Conservation (phyloP, 179 eudicot genomes). For the Patellifolia procumbens region DNA sequence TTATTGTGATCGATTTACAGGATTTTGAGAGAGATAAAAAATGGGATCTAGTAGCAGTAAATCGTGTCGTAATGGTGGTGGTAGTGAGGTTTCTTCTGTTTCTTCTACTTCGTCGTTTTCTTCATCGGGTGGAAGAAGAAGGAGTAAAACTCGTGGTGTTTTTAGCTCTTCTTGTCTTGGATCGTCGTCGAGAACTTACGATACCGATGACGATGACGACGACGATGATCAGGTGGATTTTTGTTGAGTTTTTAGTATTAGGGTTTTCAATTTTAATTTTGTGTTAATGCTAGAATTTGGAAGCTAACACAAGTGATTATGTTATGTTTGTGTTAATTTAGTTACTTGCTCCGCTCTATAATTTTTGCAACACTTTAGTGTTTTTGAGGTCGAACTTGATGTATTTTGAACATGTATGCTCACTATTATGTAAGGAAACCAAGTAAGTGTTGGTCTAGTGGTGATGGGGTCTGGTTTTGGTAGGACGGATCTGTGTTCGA, state of each 20-base stretch:
- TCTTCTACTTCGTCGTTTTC: constrained; percentile 42
- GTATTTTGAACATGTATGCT: too few relatives aligned
- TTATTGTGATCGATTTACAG: constrained; percentile 12
- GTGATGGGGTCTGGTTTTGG: too few relatives aligned
- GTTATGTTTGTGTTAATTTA: neutral
- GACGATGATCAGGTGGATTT: constrained; percentile 53
- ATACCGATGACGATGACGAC: constrained; percentile 42
- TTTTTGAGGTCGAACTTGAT: too few relatives aligned
- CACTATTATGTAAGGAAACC: too few relatives aligned
- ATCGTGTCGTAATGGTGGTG: constrained; percentile 35
- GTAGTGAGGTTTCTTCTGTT: constrained; percentile 36
- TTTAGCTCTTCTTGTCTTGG: constrained; percentile 66
- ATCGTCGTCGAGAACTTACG: constrained; percentile 45
- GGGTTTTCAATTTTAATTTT: neutral
- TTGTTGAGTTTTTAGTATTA: neutral
- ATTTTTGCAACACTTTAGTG: too few relatives aligned
- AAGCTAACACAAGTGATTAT: neutral
- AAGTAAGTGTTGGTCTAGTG: too few relatives aligned
- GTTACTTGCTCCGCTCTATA: too few relatives aligned
- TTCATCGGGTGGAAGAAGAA: constrained; percentile 37
- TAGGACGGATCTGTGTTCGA: too few relatives aligned
- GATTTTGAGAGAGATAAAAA: neutral
- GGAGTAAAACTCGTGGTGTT: constrained; percentile 37
- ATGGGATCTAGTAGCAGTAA: constrained; percentile 83
- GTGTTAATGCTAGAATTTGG: neutral